A percentile compares a stretch with the other conserved stretches of the same genome.
Conservation (phyloP, 768 basidiomycete species). For the Trametes cingulata region DNA sequence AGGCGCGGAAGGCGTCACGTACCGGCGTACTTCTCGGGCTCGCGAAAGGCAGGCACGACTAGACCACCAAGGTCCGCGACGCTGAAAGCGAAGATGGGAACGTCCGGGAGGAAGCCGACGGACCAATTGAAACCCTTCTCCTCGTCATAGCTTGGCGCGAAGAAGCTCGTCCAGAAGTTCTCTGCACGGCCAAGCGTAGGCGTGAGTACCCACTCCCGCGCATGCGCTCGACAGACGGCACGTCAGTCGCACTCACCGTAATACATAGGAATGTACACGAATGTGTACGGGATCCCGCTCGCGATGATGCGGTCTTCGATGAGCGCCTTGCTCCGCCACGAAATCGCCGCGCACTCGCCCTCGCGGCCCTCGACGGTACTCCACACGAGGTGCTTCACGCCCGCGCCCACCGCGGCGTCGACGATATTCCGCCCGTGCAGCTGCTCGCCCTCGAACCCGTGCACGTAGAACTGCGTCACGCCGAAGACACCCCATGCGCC, state of each 20-base stretch:
- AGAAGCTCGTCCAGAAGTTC: constrained; percentile 16
- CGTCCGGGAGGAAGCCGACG: constrained; percentile 8
- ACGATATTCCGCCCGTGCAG: constrained; percentile 11
- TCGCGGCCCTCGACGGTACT: constrained; percentile 13
- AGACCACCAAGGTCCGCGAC: constrained; percentile 10
- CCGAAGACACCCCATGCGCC: constrained; percentile 14
- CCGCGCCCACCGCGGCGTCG: constrained; percentile 6
- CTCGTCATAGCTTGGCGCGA: constrained; percentile 14
- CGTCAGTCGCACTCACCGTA: background rate
- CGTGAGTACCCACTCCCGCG: background rate
- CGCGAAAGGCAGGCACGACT: constrained; percentile 13
- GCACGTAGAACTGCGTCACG: constrained; percentile 15
- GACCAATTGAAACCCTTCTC: constrained; percentile 15
- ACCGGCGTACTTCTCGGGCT: constrained; percentile 12
- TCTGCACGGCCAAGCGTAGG: background rate
- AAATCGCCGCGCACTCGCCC: constrained; percentile 14
- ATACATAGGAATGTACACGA: constrained; percentile 14
- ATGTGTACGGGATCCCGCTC: constrained; percentile 13
- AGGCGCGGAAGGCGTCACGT: background rate
- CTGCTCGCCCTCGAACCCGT: constrained; percentile 14
- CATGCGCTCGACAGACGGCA: background rate
- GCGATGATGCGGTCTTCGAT: constrained; percentile 13
- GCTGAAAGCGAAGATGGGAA: constrained; percentile 12
- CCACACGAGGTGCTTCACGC: constrained; percentile 14
- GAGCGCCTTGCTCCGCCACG: constrained; percentile 12